Evolutionary conservation across 1,284 basidiomycete species (phyloP).

Genomic region (Caloboletus inedulis): DNA sequence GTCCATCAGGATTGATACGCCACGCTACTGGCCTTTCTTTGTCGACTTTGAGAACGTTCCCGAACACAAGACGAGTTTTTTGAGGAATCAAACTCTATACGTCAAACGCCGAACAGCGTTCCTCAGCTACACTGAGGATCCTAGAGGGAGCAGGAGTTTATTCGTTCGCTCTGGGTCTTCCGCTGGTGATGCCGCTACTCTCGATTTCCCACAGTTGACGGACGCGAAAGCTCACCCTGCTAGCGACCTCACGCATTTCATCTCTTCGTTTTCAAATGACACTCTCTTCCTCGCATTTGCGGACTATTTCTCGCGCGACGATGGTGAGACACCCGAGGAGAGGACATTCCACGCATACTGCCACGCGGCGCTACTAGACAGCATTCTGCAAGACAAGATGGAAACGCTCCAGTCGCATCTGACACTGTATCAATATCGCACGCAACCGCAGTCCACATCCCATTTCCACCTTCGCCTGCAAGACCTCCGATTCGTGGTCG

Average conservation of each 20-base stretch:
- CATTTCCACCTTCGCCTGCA: slow-evolving; percentile 66
- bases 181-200: slow-evolving; percentile 69
- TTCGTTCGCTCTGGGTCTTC: slow-evolving; percentile 78
- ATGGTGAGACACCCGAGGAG: slow-evolving; percentile 54
- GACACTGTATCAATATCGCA: slow-evolving; percentile 63
- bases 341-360: slow-evolving; percentile 69
- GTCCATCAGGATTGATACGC: slow-evolving; percentile 84
- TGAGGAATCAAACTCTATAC: slow-evolving; percentile 78
- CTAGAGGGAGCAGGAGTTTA: slow-evolving; percentile 86
- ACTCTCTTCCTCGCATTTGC: slow-evolving; percentile 73
- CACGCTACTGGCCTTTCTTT: slow-evolving; percentile 91
- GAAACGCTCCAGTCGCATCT: slow-evolving; percentile 74
- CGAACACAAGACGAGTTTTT: slow-evolving; percentile 65
- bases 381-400: slow-evolving; percentile 85
- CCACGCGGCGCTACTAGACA: slow-evolving; percentile 80
- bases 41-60: slow-evolving; percentile 70
- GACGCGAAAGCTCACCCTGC: slow-evolving; percentile 64
- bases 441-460: slow-evolving; percentile 50
- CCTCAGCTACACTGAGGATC: slow-evolving; percentile 89
- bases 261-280: slow-evolving; percentile 81
- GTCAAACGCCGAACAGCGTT: slow-evolving; percentile 93
- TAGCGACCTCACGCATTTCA: slow-evolving; percentile 76
- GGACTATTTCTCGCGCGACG: slow-evolving; percentile 65
- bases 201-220: slow-evolving; percentile 77
- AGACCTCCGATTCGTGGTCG: slow-evolving; percentile 65